Evolutionary conservation across 2,329 filamentous ascomycete genomes (phyloP).

Genomic region (Diplodia mutila): DNA sequence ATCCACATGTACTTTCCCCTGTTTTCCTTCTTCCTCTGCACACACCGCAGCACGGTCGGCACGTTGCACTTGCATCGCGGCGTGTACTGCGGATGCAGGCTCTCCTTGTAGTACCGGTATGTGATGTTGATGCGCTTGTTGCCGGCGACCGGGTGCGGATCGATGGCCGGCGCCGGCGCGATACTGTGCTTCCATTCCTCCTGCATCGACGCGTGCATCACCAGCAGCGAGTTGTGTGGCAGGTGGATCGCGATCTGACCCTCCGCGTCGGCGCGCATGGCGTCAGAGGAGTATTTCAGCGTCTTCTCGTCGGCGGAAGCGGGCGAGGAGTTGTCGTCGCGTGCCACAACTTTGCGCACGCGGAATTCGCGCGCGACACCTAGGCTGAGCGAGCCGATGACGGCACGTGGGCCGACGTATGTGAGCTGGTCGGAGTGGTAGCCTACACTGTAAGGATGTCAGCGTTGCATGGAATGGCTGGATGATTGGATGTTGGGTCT

Average conservation of each 20-base stretch:
- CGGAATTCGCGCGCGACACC: constrained; percentile 94
- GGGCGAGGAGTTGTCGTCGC: constrained; percentile 50
- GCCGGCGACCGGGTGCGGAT: constrained; percentile 80
- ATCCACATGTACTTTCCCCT: constrained; percentile 89
- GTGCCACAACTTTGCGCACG: constrained; percentile 73
- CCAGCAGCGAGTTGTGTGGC: constrained; percentile 87
- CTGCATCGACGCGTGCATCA: constrained; percentile 99
- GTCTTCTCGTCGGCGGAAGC: constrained; percentile 29
- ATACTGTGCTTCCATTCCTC: constrained; percentile 96
- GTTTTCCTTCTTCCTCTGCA: constrained; percentile 76
- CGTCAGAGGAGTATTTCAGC: constrained; percentile 33
- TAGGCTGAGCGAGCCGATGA: constrained; percentile 88
- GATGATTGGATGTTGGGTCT: not conserved
- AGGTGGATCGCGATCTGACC: constrained; percentile 93
- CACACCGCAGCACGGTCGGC: constrained; percentile 72
- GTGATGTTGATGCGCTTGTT: constrained; percentile 90
- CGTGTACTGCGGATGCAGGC: constrained; percentile 75
- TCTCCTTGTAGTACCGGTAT: constrained; percentile 81
- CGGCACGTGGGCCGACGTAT: constrained; percentile 83
- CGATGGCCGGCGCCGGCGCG: constrained; percentile 72
- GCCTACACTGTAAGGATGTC: constrained; percentile 61
- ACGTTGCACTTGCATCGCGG: constrained; percentile 77
- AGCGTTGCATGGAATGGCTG: not conserved
- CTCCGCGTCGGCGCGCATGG: constrained; percentile 61
- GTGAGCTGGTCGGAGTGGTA: constrained; percentile 93